phyloP scores from a whole-genome alignment of 163 green algal species.

The Prototheca stagnorum region DNA sequence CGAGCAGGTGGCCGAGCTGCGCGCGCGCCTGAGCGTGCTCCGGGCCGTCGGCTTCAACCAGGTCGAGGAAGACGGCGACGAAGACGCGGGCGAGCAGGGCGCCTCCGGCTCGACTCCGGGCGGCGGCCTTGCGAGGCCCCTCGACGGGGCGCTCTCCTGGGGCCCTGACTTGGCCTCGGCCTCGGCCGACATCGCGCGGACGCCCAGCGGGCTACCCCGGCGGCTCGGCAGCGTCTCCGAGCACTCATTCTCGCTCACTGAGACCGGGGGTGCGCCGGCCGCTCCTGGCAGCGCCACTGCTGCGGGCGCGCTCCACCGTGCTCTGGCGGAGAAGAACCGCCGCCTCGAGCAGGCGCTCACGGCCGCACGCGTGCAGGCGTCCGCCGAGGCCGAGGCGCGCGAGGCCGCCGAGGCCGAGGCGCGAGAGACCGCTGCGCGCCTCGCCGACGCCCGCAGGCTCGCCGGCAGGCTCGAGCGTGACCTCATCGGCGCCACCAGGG shows the following conservation, averaged over 20 bases:
- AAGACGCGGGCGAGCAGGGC: no score
- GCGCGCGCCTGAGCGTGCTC: slow-evolving; percentile 30
- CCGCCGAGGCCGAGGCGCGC: slow-evolving; percentile 22
- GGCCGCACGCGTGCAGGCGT: slow-evolving; percentile 34
- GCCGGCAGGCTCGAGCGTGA: slow-evolving; percentile 59
- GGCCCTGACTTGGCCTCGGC: slow-evolving; percentile 40
- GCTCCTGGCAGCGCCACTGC: no score
- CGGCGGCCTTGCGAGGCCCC: no score
- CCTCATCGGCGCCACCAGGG: slow-evolving; percentile 42
- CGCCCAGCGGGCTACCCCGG: neutral
- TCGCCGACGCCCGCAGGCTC: slow-evolving; percentile 25
- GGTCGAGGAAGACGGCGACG: slow-evolving; percentile 14
- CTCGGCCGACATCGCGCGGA: neutral
- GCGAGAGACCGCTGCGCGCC: slow-evolving; percentile 15
- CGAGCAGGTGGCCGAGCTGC: slow-evolving; percentile 46
- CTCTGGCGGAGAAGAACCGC: slow-evolving; percentile 58
- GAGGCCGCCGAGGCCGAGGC: slow-evolving; percentile 3
- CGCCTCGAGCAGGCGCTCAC: slow-evolving; percentile 74
- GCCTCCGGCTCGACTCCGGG: no score
- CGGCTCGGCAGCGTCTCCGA: neutral
- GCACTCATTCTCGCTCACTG: no score
- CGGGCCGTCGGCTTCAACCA: slow-evolving; percentile 52
- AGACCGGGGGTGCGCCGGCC: no score
- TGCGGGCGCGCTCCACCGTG: no score
- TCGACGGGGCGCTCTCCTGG: slow-evolving; percentile 34